Evolutionary conservation across 495 filamentous ascomycete species (phyloP), one percentile per base, ranked within the genome.

Genomic region (Tuber calosporum): DNA sequence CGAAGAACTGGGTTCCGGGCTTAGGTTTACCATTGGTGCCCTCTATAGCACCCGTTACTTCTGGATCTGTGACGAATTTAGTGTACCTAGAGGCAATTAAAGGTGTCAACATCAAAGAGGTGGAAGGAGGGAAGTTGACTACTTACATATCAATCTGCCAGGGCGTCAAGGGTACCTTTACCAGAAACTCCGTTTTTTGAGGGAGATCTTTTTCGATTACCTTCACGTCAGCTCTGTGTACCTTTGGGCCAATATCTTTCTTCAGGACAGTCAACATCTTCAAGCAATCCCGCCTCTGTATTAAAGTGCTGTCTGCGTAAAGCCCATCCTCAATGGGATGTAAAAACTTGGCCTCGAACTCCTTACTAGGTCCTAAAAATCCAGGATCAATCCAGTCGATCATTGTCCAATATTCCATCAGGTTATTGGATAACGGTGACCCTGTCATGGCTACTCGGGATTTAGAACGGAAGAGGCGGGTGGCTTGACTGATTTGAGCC

Each of bases 401-500:
- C 88, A 97, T 91, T 11, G 89, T 82, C 78, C 89, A 92, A 79
- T 96, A 96, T 74, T 98, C 93, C 58, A 85, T 81, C 2, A 97
- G 86, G 45, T 91, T 90, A 79, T 96, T 98, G 0, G 90, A 88
- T 26, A 98, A 81, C 13, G 94, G 94, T 0, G 93, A 94, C 0
- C 94, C 94, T 0, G 94, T 96, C 74, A 97, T 83, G 3, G 93
- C 94, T 79, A 98, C 92, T 17, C 94, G 90, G 74, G 87, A 90
- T 72, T 82, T 87, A 0, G 93, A 90, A 69, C 81, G 84, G 75
- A 97, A 89, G 15, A 83, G 81, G 17, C 82, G 82, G 6, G 88
- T 84, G 34, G 87, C 85, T 67, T 82, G 73, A 34, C 88, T 82
- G 26, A 93, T 82, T n/a, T 82, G 79, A 0, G 88, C 81, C 0